Evolutionary conservation across 148 eudicot genomes (phyloP).

Genomic region (Arbutus unedo): DNA sequence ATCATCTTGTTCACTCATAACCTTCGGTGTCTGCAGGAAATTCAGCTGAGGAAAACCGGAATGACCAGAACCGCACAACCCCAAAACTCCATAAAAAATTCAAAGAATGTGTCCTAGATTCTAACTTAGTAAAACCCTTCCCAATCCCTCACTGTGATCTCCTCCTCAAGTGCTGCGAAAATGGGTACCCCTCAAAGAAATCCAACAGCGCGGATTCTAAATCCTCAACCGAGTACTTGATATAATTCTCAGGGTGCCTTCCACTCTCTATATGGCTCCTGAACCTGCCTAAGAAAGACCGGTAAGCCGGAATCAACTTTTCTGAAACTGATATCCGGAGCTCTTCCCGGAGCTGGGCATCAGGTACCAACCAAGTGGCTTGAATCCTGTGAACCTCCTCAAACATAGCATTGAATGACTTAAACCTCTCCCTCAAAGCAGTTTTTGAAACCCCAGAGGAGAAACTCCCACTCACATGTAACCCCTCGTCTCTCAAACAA

Average conservation of each 20-base stretch:
- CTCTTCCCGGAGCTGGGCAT: slow-evolving; percentile 73
- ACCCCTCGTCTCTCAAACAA: slow-evolving; percentile 84
- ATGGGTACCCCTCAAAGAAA: slow-evolving; percentile 74
- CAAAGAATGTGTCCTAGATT: slow-evolving; percentile 57
- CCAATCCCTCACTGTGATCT: slow-evolving; percentile 46
- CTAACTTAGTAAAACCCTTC: slow-evolving; percentile 24
- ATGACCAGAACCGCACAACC: neutral
- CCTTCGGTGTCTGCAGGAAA: neutral
- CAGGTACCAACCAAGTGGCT: slow-evolving; percentile 65
- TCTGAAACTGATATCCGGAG: slow-evolving; percentile 73
- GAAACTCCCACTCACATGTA: slow-evolving; percentile 73
- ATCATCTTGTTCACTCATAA: neutral
- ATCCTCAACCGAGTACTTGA: slow-evolving; percentile 81
- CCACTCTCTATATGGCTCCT: slow-evolving; percentile 75
- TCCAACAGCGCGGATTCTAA: slow-evolving; percentile 70
- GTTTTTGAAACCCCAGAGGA: slow-evolving; percentile 60
- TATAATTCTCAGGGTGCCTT: slow-evolving; percentile 75
- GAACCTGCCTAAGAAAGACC: slow-evolving; percentile 76
- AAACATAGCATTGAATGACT: slow-evolving; percentile 70
- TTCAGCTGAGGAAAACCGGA: neutral
- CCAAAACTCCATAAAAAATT: slow-evolving; percentile 35
- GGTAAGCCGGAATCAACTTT: slow-evolving; percentile 73
- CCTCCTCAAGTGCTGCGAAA: slow-evolving; percentile 55
- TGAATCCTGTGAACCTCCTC: slow-evolving; percentile 86
- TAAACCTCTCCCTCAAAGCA: slow-evolving; percentile 76